Evolutionary conservation across 2,329 filamentous ascomycete genomes (phyloP).

Genomic region (Xylariomycetidae sp.): DNA sequence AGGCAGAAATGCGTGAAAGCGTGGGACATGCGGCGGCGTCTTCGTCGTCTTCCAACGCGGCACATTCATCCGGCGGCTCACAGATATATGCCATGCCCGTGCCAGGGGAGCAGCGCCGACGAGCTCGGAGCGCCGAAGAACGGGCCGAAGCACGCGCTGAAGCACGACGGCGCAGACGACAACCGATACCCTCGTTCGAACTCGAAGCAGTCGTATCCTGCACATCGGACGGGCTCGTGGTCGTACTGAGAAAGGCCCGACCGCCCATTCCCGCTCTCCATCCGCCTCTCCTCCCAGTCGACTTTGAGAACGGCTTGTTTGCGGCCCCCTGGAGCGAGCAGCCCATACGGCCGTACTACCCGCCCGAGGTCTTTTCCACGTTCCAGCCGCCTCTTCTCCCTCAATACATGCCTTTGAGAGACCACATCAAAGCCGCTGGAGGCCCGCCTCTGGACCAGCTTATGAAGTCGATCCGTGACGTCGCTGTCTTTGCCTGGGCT

Average conservation of each 20-base stretch:
- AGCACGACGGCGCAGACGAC: constrained; percentile 17
- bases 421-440: constrained; percentile 40
- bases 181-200: constrained; percentile 51
- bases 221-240: constrained; percentile 81
- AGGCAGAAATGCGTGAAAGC: constrained; percentile 18
- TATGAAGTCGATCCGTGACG: constrained; percentile 77
- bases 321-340: constrained; percentile 75
- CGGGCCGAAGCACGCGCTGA: too few relatives aligned
- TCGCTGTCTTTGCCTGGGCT: constrained; percentile 85
- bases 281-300: constrained; percentile 41
- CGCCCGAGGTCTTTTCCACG: constrained; percentile 37
- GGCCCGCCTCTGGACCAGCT: constrained; percentile 59
- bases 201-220: constrained; percentile 89
- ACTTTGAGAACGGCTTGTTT: constrained; percentile 61
- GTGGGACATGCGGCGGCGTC: constrained; percentile 2
- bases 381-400: constrained; percentile 39
- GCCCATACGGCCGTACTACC: constrained; percentile 49
- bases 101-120: constrained; percentile 1
- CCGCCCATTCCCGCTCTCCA: constrained; percentile 61
- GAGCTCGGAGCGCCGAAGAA: constrained; percentile 6
- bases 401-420: constrained; percentile 40
- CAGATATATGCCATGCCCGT: too few relatives aligned
- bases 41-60: neutral
- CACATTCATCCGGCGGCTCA: constrained; percentile 3
- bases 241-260: constrained; percentile 70